Evolutionary conservation across 257 asterid genomes (phyloP), one percentile per base, ranked within the genome.

Genomic region (Marsdenia floribunda): DNA sequence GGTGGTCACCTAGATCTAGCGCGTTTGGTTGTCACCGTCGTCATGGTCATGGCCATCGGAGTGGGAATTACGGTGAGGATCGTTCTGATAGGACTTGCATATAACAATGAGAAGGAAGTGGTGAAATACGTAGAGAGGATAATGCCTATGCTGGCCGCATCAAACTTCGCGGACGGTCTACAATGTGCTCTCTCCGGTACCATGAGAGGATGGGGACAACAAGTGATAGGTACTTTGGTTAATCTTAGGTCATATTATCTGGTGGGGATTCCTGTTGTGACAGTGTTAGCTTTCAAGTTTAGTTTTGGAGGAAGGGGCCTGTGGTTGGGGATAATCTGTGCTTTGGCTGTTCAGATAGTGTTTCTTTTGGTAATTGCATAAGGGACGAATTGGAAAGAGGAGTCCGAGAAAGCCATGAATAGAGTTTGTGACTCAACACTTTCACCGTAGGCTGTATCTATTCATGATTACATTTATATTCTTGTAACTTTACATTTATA

Each of bases 251-350:
- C 97, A 13, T 90, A 92, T 84, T 90, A 92, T 83, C 80, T 92
- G 44, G 91, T 88, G 71, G 98, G 98, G 47, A 82, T 89, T 79
- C 98, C 98, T 53, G 10, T 76, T 38, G 87, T 94, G 64, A 38
- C 89, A 71, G 52, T 92, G 80, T 68, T 90, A 52, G 97, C 97
- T 44, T 92, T 92, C 50, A 81, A 81, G 75, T 40, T 88, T 2
- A 90, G 84, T 77, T n/a, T 88, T 21, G 94, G 92, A 69, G 98
- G 97, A 82, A 83, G 81, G 97, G 97, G 97, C 74, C 90, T 92
- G 29, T 92, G 93, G 97, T 50, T 72, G 76, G 97, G 97, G 22
- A 84, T 92, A 54, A 19, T 87, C 40, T 80, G 88, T 38, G 97
- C 96, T 6, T 67, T 89, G 15, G 15, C 81, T 21, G 90, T 92